Percentiles rank a stretch among this genome's conserved stretches.
Evolutionary conservation across 495 filamentous ascomycete species (phyloP).

Genomic region (Penicillium bialowiezense): DNA sequence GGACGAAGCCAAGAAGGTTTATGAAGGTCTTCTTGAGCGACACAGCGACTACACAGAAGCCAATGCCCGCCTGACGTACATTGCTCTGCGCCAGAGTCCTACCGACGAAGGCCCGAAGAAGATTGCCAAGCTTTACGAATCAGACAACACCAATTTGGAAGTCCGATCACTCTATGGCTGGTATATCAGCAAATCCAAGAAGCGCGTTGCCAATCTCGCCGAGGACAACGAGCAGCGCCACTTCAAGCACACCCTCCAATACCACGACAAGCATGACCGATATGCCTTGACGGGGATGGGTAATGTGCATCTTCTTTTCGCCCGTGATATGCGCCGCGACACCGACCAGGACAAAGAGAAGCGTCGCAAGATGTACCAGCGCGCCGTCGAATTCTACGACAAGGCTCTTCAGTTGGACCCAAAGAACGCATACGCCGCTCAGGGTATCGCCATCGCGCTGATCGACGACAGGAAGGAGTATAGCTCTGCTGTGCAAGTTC

Average conservation of each 20-base stretch:
- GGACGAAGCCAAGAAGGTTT: conserved; percentile 82
- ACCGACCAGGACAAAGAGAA: conserved; percentile 88
- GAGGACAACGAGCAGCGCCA: conserved; percentile 91
- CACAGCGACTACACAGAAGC: conserved; percentile 92
- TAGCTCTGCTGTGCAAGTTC: conserved; percentile 74
- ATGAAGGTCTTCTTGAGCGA: conserved; percentile 75
- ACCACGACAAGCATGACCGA: conserved; percentile 93
- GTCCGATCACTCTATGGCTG: conserved; percentile 90
- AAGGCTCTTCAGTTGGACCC: conserved; percentile 91
- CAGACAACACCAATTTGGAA: conserved; percentile 77
- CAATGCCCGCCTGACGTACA: conserved; percentile 80
- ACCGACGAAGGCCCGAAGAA: conserved; percentile 82
- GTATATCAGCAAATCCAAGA: conserved; percentile 86
- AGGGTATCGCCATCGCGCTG: conserved; percentile 90
- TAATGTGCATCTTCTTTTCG: conserved; percentile 80
- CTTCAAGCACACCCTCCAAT: conserved; percentile 92
- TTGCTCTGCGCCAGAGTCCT: conserved; percentile 78
- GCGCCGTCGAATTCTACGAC: conserved; percentile 96
- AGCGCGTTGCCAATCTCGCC: conserved; percentile 70
- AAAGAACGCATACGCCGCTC: conserved; percentile 92
- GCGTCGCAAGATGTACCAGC: conserved; percentile 77
- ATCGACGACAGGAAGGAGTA: conserved; percentile 91
- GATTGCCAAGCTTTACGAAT: conserved; percentile 76
- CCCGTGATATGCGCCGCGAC: conserved; percentile 90
- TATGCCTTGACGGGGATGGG: conserved; percentile 96